Percentiles rank a stretch among this genome's conserved stretches.
phyloP scores from a whole-genome alignment of 495 filamentous ascomycete genomes.

The Aspergillus bertholletiae region DNA sequence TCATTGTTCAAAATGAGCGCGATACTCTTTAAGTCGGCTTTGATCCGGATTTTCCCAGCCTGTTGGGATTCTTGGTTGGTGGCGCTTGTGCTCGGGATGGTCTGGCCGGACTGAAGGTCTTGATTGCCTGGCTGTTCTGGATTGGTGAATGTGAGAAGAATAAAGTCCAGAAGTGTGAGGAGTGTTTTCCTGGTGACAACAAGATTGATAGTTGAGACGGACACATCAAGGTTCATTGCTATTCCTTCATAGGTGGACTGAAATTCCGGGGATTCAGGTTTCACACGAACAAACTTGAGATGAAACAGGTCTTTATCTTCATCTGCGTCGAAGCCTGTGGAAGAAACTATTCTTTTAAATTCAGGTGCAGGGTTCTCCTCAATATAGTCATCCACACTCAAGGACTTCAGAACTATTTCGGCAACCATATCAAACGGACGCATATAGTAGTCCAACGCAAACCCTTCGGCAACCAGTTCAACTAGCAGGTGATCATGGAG shows the following conservation, averaged over 20 bases:
- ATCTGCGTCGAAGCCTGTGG: slow-evolving; percentile 68
- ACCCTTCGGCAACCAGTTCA: slow-evolving; percentile 86
- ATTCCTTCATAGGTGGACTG: slow-evolving; percentile 87
- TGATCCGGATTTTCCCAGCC: slow-evolving; percentile 68
- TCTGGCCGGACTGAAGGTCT: slow-evolving; percentile 33
- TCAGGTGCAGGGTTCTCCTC: slow-evolving; percentile 84
- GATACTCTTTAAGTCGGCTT: slow-evolving; percentile 89
- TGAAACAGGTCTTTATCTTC: slow-evolving; percentile 78
- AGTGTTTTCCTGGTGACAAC: slow-evolving; percentile 91
- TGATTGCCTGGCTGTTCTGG: slow-evolving; percentile 46
- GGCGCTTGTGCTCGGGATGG: slow-evolving; percentile 43
- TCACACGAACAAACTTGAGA: slow-evolving; percentile 85
- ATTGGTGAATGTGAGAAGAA: slow-evolving; percentile 89
- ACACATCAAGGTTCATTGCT: slow-evolving; percentile 86
- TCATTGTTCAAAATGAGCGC: slow-evolving; percentile 96
- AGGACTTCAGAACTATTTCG: slow-evolving; percentile 77
- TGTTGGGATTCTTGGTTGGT: slow-evolving; percentile 38
- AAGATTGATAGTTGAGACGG: slow-evolving; percentile 91
- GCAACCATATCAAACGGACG: slow-evolving; percentile 89
- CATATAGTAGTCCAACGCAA: slow-evolving; percentile 81
- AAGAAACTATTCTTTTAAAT: slow-evolving; percentile 94
- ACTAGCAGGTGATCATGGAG: slow-evolving; percentile 79
- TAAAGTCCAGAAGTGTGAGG: slow-evolving; percentile 91
- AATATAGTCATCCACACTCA: slow-evolving; percentile 94
- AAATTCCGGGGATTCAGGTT: slow-evolving; percentile 88